Base-by-base conservation (phyloP, 2,329 filamentous ascomycete genomes). In the Podosphaera fusca region DNA sequence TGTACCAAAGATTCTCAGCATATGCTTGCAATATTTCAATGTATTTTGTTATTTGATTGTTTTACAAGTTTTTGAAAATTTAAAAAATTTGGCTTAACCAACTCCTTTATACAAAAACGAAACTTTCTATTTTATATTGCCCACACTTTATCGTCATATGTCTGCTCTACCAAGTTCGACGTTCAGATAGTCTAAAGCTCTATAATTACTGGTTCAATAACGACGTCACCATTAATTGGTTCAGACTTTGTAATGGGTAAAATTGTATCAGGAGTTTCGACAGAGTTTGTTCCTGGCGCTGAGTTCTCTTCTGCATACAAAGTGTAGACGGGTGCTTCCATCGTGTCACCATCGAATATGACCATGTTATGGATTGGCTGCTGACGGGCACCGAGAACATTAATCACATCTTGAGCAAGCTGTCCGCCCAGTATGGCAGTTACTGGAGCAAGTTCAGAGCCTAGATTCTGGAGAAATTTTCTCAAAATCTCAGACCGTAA, bases 351-450 rank as follows among this genome's bases (percentile, higher is more conserved):
- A 68, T 96, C 88, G 65, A 96, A 95, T 29, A 96, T 74, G 55
- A 95, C 78, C 68, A 95, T 80, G 69, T 98, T 98, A 71, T 98
- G 92, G 47, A 98, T 84, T 0, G 92, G 92, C 69, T 95, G 92
- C 71, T 96, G 88, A 46, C 85, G 81, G 67, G 85, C 81, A 54
- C 89, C 87, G 4, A 96, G 77, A 36, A 95, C 89, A 65, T 96
- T 96, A 71, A 98, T 96, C 55, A 95, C 88, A 67, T 98, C 92
- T 70, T 98, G 92, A 0, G 90, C 87, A 14, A 98, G 76, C 68
- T 89, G 81, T 8, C 89, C 92, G 54, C 92, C 92, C 9, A 98
- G 74, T 58, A 95, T 87, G 1, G 92, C 89, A 0, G 86, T 83
- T 7, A 94, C 87, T 6, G 92, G 88, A 10, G 85, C 82, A 45